Conservation (phyloP, 1,284 basidiomycete genomes). For the Agaricales sp. region DNA sequence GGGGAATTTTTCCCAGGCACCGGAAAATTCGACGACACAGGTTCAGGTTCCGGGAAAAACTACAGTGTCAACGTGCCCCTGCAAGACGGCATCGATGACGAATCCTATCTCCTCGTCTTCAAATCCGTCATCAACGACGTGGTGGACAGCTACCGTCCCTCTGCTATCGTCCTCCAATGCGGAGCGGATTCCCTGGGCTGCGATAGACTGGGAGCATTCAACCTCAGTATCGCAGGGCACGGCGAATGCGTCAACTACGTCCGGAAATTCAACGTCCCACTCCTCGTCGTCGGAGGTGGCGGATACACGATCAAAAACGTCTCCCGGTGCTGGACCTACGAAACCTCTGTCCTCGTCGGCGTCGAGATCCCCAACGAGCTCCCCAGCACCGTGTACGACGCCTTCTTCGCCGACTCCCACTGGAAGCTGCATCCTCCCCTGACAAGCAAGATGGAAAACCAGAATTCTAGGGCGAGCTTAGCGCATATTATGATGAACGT, state of each 20-base stretch:
- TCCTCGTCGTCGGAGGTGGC: constrained; percentile 89
- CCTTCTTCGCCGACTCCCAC: constrained; percentile 86
- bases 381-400: constrained; percentile 84
- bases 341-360: constrained; percentile 90
- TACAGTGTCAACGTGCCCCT: constrained; percentile 95
- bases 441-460: constrained; percentile 86
- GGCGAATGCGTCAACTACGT: constrained; percentile 98
- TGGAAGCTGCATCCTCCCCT: constrained; percentile 92
- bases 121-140: constrained; percentile 95
- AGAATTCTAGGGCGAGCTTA: constrained; percentile 75
- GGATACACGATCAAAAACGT: constrained; percentile 97
- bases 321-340: constrained; percentile 97
- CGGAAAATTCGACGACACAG: constrained; percentile 86
- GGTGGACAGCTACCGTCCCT: constrained; percentile 83
- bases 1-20: constrained; percentile 98
- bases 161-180: constrained; percentile 92
- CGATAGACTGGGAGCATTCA: constrained; percentile 94
- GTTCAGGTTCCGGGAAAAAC: constrained; percentile 83
- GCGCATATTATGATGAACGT: constrained; percentile 83
- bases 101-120: constrained; percentile 92
- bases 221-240: constrained; percentile 97
- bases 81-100: constrained; percentile 95
- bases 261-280: constrained; percentile 82
- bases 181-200: constrained; percentile 95
- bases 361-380: constrained; percentile 79